Evolutionary conservation across 1,284 basidiomycete genomes (phyloP), one percentile per base, ranked within the genome.

Genomic region (Sparassis latifolia): DNA sequence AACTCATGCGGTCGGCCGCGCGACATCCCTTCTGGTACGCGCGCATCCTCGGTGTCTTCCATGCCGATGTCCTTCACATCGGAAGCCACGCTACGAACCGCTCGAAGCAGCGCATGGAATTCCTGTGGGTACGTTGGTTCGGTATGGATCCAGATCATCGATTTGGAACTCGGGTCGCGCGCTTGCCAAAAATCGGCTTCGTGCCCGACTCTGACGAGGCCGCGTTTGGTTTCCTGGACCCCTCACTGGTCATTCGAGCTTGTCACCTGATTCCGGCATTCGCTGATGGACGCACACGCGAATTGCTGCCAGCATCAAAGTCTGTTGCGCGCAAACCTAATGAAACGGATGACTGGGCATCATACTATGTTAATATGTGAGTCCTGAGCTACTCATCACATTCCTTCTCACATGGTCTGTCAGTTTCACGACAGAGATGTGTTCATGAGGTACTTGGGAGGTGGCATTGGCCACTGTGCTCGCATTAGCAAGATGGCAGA

Each of bases 181-280:
- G 52, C 2, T 58, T 73, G 5, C 66, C 62, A 10, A 62, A 62
- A 32, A 42, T 74, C 3, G 64, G 63, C 1, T 74, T 70, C 57
- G 53, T 72, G 9, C 41, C 47, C 4, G 55, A 54, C 2, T 49
- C 51, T 4, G 61, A 69, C 43, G 33, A 52, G 0, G 52, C 54
- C 10, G 65, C 71, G 1, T 76, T 73, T 57, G 66, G 68, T 2
- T 75, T 75, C 52, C 49, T 75, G 2, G 66, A 73, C 53, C 73
- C 72, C 0, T 39, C 52, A 0, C 52, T 62, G 3, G 58, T 75
- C 33, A 57, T 74, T 29, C 61, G 62, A 4, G 67, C 58, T 0
- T 56, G 55, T 33, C 73, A 75, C 50, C 54, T 73, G 1, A 65
- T 72, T 41, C 70, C 69, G 3, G 59, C 54, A 2, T 73, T 71